Conservation (phyloP, 1,284 basidiomycete species). For the Puccinia coronata region DNA sequence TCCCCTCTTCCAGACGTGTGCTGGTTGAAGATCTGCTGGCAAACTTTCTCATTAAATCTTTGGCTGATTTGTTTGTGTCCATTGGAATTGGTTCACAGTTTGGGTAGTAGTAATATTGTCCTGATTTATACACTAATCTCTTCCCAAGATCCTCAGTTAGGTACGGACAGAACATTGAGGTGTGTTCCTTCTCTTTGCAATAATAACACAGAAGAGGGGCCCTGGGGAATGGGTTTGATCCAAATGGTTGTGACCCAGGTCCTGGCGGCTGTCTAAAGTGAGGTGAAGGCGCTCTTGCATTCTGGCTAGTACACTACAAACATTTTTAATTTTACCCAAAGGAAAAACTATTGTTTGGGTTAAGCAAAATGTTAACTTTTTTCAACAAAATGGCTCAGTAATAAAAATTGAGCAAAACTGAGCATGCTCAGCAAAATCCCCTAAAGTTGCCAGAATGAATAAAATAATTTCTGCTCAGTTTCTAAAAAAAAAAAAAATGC, state of each 20-base stretch:
- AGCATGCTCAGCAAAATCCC: too few relatives aligned
- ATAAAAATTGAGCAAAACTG: too few relatives aligned
- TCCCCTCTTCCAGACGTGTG: background rate
- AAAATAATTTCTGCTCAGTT: too few relatives aligned
- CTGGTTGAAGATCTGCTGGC: background rate
- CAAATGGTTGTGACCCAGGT: background rate
- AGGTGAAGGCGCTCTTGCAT: background rate
- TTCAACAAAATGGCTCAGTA: too few relatives aligned
- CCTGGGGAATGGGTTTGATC: too few relatives aligned
- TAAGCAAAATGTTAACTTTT: too few relatives aligned
- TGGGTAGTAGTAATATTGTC: background rate
- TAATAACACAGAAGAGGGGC: background rate
- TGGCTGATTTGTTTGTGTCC: background rate
- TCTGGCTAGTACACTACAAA: too few relatives aligned
- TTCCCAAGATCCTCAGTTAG: background rate
- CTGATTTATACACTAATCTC: background rate
- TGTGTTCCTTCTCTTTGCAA: background rate
- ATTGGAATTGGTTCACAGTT: background rate
- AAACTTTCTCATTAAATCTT: background rate
- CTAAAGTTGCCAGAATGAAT: too few relatives aligned
- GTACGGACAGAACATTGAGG: background rate
- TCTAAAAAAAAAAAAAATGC: too few relatives aligned
- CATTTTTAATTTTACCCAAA: too few relatives aligned
- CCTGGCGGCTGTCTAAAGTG: background rate
- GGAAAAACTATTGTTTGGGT: too few relatives aligned